Evolutionary conservation across 352 stramenopile genomes (phyloP).

Genomic region (Pythium volutum): DNA sequence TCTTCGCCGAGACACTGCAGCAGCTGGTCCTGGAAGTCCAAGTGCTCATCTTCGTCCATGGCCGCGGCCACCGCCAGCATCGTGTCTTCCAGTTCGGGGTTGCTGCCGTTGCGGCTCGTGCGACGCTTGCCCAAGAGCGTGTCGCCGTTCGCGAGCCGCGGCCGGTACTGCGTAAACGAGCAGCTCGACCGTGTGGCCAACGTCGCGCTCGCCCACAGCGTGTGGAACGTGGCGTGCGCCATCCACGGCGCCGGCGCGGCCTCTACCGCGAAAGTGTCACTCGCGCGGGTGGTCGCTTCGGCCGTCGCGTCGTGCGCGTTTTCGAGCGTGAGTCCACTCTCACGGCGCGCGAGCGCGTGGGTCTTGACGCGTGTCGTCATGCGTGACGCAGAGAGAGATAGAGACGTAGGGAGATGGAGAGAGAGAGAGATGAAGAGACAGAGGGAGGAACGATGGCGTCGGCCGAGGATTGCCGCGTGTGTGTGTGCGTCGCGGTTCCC

Average conservation of each 20-base stretch:
- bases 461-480: no score
- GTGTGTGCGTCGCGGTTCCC: no score
- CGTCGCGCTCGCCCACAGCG: conserved; percentile 59
- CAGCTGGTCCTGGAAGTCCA: conserved; percentile 52
- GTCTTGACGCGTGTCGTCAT: neutral
- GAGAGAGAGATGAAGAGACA: neutral
- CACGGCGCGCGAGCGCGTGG: conserved; percentile 32
- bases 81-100: conserved; percentile 12
- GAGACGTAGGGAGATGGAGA: neutral
- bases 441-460: neutral
- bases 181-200: conserved; percentile 52
- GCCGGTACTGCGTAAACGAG: conserved; percentile 44
- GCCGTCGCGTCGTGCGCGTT: conserved; percentile 25
- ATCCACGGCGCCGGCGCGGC: conserved; percentile 50
- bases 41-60: conserved; percentile 26
- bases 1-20: conserved; percentile 48
- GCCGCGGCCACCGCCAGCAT: conserved; percentile 21
- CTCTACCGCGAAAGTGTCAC: neutral
- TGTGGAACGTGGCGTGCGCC: conserved; percentile 58
- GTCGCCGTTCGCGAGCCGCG: conserved; percentile 17
- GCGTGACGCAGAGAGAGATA: neutral
- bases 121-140: conserved; percentile 14
- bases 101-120: conserved; percentile 7
- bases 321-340: conserved; percentile 70
- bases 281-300: neutral